Percentiles rank a stretch among this genome's conserved stretches.
Conservation (phyloP, 2,329 filamentous ascomycete genomes). For the Dothistroma septosporum region DNA sequence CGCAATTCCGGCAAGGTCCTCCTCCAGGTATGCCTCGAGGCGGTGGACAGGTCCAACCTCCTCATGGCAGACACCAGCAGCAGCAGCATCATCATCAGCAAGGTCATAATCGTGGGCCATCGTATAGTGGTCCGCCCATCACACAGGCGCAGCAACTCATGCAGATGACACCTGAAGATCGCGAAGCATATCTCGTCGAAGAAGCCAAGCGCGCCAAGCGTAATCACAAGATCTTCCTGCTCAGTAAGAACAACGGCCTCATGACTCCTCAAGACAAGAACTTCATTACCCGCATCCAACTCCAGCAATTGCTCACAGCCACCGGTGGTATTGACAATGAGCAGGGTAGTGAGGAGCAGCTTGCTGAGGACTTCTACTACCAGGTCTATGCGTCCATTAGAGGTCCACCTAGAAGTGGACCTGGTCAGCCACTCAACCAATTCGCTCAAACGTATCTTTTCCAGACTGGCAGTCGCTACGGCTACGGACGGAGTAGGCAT, state of each 20-base stretch:
- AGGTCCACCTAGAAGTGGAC: constrained; percentile 78
- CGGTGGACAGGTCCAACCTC: constrained; percentile 28
- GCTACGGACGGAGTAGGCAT: constrained; percentile 60
- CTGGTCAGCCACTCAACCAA: constrained; percentile 87
- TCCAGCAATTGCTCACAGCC: constrained; percentile 91
- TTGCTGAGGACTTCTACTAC: constrained; percentile 96
- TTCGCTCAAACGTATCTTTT: constrained; percentile 98
- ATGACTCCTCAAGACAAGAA: constrained; percentile 99
- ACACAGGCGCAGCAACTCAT: constrained; percentile 69
- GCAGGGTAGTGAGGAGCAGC: constrained; percentile 66
- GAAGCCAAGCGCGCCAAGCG: constrained; percentile 94
- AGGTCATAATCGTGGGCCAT: constrained; percentile 43
- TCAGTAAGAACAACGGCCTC: constrained; percentile 90
- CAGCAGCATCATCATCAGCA: constrained; percentile 29
- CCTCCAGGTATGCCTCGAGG: constrained; percentile 21
- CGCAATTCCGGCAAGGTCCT: constrained; percentile 25
- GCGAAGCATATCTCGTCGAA: constrained; percentile 76
- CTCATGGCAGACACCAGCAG: constrained; percentile 3
- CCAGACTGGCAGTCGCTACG: constrained; percentile 82
- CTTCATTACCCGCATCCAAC: constrained; percentile 95
- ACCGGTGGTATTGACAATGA: constrained; percentile 81
- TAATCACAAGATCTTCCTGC: constrained; percentile 93
- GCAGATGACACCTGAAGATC: constrained; percentile 77
- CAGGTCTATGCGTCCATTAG: constrained; percentile 95
- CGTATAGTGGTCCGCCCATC: constrained; percentile 51